phyloP scores from a whole-genome alignment of 192 early-diverging fungal genomes.

The Umbelopsis ramanniana region DNA sequence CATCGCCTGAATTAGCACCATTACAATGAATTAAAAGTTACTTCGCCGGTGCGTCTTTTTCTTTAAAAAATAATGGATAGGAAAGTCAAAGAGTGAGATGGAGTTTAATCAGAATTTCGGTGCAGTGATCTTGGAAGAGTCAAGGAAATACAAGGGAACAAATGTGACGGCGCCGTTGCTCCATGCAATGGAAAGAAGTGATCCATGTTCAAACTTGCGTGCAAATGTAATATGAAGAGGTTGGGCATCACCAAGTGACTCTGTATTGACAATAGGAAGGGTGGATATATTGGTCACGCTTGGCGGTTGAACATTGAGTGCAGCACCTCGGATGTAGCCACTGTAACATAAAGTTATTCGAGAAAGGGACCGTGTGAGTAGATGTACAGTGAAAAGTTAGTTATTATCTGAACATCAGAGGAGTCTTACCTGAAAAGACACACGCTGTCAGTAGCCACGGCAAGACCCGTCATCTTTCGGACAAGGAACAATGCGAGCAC shows the following conservation, averaged over 20 bases:
- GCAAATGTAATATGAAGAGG: constrained; percentile 25
- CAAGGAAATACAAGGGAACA: constrained; percentile 7
- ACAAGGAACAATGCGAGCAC: constrained; percentile 51
- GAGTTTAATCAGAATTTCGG: constrained; percentile 2
- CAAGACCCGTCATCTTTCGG: constrained; percentile 29
- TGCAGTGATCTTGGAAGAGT: constrained; percentile 21
- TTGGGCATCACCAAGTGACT: constrained; percentile 9
- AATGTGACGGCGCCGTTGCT: constrained; percentile 32
- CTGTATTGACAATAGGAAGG: not conserved
- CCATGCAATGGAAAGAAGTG: constrained; percentile 36
- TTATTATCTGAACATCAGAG: not conserved
- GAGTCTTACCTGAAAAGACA: constrained; percentile 41
- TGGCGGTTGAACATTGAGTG: not conserved
- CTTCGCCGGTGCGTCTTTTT: not conserved
- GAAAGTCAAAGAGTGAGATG: not conserved
- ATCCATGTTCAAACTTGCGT: constrained; percentile 22
- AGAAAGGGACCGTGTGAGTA: no score
- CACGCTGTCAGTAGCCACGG: constrained; percentile 37
- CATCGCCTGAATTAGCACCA: not conserved
- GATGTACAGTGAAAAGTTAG: not conserved
- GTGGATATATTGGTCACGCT: constrained; percentile 16
- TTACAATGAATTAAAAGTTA: constrained; percentile 3
- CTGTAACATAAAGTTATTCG: constrained; percentile 8
- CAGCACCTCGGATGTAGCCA: constrained; percentile 48
- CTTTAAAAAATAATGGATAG: not conserved